These are phyloP conservation scores for Bonia amplexicaulis DNA, from an alignment of 176 grass and related monocot genomes.

Conservation along the genomic window DNA sequence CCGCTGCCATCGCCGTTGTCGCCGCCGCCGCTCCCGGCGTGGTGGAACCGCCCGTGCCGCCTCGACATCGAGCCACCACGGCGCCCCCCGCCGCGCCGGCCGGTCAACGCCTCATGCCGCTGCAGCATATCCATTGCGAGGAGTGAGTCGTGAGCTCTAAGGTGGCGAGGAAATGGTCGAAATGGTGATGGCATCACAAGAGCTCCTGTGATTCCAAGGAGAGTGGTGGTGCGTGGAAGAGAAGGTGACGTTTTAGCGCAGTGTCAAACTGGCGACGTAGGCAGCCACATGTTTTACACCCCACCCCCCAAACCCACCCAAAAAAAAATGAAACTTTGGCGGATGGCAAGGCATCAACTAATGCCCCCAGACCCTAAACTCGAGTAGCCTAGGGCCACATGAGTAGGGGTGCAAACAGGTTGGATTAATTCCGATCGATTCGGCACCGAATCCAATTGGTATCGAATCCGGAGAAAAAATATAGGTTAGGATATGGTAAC, in stretches of 20 bases:
- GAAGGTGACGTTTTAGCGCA: slow-evolving; percentile 5
- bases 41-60: slow-evolving; percentile 20
- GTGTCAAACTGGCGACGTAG: slow-evolving; percentile 22
- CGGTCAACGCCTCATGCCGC: slow-evolving; percentile 10
- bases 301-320: too few relatives aligned
- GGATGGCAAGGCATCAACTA: background rate
- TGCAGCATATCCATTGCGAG: slow-evolving; percentile 28
- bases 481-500: too few relatives aligned
- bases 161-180: background rate
- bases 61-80: slow-evolving; percentile 4
- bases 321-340: slow-evolving; percentile 36
- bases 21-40: background rate
- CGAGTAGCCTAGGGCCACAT: too few relatives aligned
- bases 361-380: background rate
- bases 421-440: too few relatives aligned
- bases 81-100: background rate
- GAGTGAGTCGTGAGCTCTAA: background rate
- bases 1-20: background rate
- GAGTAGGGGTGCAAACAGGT: too few relatives aligned
- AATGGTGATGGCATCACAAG: slow-evolving; percentile 21
- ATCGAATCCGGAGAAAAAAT: too few relatives aligned
- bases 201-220: background rate
- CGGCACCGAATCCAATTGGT: too few relatives aligned
- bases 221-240: background rate
- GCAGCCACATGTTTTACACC: slow-evolving; percentile 38